phyloP scores from a whole-genome alignment of 2,329 filamentous ascomycete genomes.

The Cladophialophora exuberans region DNA sequence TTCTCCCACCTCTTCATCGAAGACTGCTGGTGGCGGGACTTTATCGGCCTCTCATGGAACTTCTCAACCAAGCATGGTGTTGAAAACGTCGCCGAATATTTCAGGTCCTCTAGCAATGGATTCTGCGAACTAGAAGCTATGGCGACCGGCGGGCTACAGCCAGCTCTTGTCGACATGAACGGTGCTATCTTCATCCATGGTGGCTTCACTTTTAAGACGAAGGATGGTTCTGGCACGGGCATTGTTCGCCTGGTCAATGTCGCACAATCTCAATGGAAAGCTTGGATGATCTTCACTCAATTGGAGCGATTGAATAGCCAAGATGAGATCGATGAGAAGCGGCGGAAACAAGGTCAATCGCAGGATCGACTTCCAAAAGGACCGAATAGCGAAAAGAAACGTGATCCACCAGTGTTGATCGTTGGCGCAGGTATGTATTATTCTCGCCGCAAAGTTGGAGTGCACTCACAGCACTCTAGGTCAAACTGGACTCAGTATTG shows the following conservation, averaged over 20 bases:
- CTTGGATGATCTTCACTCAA: constrained; percentile 8
- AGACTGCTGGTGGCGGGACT: constrained; percentile 11
- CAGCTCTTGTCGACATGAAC: constrained; percentile 2
- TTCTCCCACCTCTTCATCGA: constrained; percentile 6
- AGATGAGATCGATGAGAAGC: constrained; percentile 2
- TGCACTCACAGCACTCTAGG: neutral
- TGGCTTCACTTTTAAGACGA: constrained; percentile 8
- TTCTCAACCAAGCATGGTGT: constrained; percentile 1
- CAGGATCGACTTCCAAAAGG: neutral
- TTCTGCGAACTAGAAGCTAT: neutral
- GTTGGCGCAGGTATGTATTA: constrained; percentile 19
- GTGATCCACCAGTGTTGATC: constrained; percentile 8
- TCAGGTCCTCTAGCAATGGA: constrained; percentile 4
- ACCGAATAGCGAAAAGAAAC: neutral
- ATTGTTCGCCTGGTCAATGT: constrained; percentile 10
- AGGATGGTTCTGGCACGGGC: constrained; percentile 2
- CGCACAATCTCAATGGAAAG: constrained; percentile 3
- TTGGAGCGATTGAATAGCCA: constrained; percentile 3
- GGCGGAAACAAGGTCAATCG: neutral
- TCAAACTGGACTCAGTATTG: constrained; percentile 55
- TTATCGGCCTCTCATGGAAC: constrained; percentile 5
- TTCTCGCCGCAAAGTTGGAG: too few relatives aligned
- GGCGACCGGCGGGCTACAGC: constrained; percentile 3
- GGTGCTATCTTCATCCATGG: constrained; percentile 6
- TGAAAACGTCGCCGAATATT: neutral